These are phyloP conservation scores for Plasmodium sp. DNA, from an alignment of 169 alveolate species.

Conservation along the genomic window DNA sequence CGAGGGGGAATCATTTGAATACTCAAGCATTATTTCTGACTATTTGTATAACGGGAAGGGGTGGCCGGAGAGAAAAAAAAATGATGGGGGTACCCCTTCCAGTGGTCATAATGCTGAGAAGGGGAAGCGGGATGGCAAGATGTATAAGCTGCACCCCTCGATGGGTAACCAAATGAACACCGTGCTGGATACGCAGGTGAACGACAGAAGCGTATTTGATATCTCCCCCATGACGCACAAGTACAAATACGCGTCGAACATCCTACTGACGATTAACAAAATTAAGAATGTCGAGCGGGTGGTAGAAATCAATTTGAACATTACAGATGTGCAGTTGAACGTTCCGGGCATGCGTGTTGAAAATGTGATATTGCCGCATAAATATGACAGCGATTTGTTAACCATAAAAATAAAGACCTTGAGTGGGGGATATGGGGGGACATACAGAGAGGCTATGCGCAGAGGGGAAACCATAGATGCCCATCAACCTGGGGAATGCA, in stretches of 20 bases:
- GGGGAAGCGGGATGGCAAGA: neutral
- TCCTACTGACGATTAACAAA: constrained; percentile 47
- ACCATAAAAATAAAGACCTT: constrained; percentile 36
- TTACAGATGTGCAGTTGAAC: constrained; percentile 43
- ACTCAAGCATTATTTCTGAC: constrained; percentile 20
- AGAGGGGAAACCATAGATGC: neutral
- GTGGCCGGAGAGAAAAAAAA: neutral
- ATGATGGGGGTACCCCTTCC: neutral
- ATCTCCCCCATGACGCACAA: constrained; percentile 31
- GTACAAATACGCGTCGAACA: constrained; percentile 45
- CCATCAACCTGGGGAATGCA: neutral
- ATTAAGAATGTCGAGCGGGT: constrained; percentile 34
- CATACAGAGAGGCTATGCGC: neutral
- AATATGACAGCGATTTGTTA: constrained; percentile 30
- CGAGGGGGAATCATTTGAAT: neutral
- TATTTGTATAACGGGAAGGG: constrained; percentile 1
- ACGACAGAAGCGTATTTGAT: constrained; percentile 32
- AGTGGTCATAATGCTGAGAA: neutral
- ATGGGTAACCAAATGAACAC: neutral
- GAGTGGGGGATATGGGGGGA: neutral
- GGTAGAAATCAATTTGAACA: constrained; percentile 40
- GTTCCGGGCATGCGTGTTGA: constrained; percentile 69
- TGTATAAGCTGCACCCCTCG: neutral
- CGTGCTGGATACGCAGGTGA: constrained; percentile 9
- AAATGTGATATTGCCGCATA: constrained; percentile 40